Base-by-base conservation (phyloP, 2,329 filamentous ascomycete species). In the Scedosporium aurantiacum region DNA sequence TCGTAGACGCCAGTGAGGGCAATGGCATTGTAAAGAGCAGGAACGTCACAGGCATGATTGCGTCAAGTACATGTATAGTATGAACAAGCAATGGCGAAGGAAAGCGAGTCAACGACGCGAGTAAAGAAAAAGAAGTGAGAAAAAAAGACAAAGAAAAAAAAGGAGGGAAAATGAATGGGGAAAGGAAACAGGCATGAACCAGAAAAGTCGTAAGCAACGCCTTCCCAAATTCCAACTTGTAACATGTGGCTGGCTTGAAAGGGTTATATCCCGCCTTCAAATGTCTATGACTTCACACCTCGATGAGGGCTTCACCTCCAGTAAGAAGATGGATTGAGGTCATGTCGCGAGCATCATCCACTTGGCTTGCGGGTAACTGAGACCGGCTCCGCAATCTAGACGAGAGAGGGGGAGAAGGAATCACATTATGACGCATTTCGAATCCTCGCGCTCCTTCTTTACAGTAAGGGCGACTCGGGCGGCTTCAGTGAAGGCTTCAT, bases 401-500 rank as follows among this genome's bases (percentile, higher is more conserved):
- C 32, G 32, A 37, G 32, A 37, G 32, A 37, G 10, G 32, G 32
- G 32, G 43, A 21, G 18, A 23, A 4, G 4, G 7, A 47, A 52
- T 73, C 74, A 87, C 84, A 87, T 86, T 64, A 87, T 71, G 63
- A 70, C 69, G 71, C 84, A 87, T 70, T 83, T 84, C 64, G 77
- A 77, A 63, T 84, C 82, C 64, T 86, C 83, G 67, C 83, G 81
- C 63, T 83, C 83, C 68, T 84, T 82, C 75, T 82, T 86, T 62
- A 88, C 84, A 66, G 84, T 85, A 61, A 99, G 80, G 14, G 94
- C 94, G 41, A 99, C 94, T 69, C 95, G 88, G 25, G 94, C 93
- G 47, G 94, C 94, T 78, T 99, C 94, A 47, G 94, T 97, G 71
- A 99, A 99, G 52, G 94, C 94, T 76, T 99, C 94, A 75, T 97